These are phyloP conservation scores for Proliferodiscus dingleyae DNA, from an alignment of 2,329 filamentous ascomycete species.

Conservation along the genomic window DNA sequence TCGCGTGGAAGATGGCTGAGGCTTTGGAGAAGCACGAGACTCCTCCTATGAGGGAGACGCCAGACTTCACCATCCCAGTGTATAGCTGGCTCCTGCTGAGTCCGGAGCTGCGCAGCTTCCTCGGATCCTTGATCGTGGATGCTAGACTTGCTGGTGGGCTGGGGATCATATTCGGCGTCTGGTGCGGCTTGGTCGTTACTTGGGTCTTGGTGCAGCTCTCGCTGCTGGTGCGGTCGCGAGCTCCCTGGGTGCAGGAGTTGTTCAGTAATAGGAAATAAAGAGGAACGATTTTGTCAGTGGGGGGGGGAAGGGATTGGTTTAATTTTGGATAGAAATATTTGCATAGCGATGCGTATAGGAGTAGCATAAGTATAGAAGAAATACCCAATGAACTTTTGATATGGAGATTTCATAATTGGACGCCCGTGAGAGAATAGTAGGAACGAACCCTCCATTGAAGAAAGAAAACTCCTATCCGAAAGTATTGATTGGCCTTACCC, in stretches of 20 bases:
- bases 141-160: conserved; percentile 19
- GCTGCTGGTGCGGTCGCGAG: conserved; percentile 11
- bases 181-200: conserved; percentile 25
- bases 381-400: too few species aligned
- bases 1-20: conserved; percentile 58
- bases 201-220: conserved; percentile 24
- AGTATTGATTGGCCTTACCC: too few species aligned
- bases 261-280: conserved; percentile 1
- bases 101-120: conserved; percentile 15
- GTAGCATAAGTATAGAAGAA: too few species aligned
- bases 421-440: too few species aligned
- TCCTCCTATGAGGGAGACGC: not conserved
- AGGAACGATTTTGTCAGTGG: not conserved
- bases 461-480: too few species aligned
- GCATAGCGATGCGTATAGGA: too few species aligned
- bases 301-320: too few species aligned
- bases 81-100: conserved; percentile 23
- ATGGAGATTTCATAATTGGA: too few species aligned
- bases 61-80: conserved; percentile 16
- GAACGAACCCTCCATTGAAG: too few species aligned
- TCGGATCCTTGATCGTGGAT: conserved; percentile 18
- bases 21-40: conserved; percentile 11
- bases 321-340: too few species aligned
- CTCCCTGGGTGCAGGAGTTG: conserved; percentile 7
- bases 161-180: conserved; percentile 26